Conservation (phyloP, 2,329 filamentous ascomycete species). For the Paramyrothecium sp. region DNA sequence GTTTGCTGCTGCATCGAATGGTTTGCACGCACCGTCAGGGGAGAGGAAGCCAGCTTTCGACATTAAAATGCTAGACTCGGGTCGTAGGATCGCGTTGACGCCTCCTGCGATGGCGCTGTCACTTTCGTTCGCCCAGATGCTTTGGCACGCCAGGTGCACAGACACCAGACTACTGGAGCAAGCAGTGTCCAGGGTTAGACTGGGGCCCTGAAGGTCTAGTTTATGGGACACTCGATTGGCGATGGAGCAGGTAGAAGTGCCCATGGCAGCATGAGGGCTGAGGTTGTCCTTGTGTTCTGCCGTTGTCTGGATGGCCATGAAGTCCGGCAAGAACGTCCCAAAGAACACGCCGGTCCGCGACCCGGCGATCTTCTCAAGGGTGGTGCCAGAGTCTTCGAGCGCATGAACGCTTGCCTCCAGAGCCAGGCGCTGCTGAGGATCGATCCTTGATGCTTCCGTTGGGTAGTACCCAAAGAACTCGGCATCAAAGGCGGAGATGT, state of each 20-base stretch:
- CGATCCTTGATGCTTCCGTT: slow-evolving; percentile 25
- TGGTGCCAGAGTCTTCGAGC: slow-evolving; percentile 15
- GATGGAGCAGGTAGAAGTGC: slow-evolving; percentile 30
- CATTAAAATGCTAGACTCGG: slow-evolving; percentile 15
- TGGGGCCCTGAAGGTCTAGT: slow-evolving; percentile 26
- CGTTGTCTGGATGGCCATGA: slow-evolving; percentile 21
- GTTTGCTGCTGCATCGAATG: slow-evolving; percentile 28
- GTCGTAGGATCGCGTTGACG: slow-evolving; percentile 31
- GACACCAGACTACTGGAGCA: slow-evolving; percentile 34
- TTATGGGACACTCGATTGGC: slow-evolving; percentile 3
- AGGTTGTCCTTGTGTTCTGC: slow-evolving; percentile 25
- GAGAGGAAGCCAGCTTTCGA: slow-evolving; percentile 20
- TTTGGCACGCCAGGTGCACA: slow-evolving; percentile 27
- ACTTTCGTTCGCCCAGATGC: slow-evolving; percentile 25
- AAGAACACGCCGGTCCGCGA: slow-evolving; percentile 19
- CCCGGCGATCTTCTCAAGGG: neutral
- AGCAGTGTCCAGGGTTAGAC: slow-evolving; percentile 31
- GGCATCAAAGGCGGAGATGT: slow-evolving; percentile 15
- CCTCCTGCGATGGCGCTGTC: slow-evolving; percentile 33
- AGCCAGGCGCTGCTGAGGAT: slow-evolving; percentile 29
- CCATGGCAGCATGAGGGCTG: slow-evolving; percentile 27
- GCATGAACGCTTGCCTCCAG: slow-evolving; percentile 34
- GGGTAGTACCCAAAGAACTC: slow-evolving; percentile 25
- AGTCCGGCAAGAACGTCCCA: slow-evolving; percentile 13
- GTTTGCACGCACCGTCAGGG: slow-evolving; percentile 21